These are phyloP conservation scores for Trichoderma koningii DNA, from an alignment of 2,329 filamentous ascomycete genomes.

Conservation along the genomic window DNA sequence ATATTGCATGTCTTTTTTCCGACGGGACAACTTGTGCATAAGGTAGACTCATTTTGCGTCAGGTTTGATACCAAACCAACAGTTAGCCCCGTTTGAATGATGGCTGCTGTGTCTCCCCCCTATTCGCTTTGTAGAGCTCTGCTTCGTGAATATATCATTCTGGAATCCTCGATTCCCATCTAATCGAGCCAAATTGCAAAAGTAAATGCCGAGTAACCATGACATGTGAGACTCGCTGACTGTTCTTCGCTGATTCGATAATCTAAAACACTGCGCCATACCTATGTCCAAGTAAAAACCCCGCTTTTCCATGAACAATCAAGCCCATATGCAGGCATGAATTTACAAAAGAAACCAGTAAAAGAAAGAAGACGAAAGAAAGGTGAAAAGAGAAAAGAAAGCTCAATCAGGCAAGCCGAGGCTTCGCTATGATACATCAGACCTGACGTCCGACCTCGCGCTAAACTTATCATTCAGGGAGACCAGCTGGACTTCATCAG, in stretches of 20 bases:
- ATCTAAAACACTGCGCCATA: not conserved
- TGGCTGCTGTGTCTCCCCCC: too few relatives aligned
- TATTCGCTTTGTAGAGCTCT: not conserved
- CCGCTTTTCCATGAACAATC: too few relatives aligned
- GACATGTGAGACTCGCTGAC: not conserved
- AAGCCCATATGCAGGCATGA: too few relatives aligned
- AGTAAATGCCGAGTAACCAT: not conserved
- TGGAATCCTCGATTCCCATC: not conserved
- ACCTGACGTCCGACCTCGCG: constrained; percentile 17
- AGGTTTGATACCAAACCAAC: not conserved
- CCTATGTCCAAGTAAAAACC: too few relatives aligned
- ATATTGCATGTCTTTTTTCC: not conserved
- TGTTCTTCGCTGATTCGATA: not conserved
- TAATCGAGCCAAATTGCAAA: not conserved
- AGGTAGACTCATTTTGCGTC: too few relatives aligned
- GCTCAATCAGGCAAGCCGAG: not conserved
- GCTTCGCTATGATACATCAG: constrained; percentile 9
- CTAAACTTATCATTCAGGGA: constrained; percentile 24
- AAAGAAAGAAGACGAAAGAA: not conserved
- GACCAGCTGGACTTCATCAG: constrained; percentile 26
- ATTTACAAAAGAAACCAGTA: not conserved
- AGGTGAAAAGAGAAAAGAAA: not conserved
- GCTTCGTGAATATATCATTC: not conserved
- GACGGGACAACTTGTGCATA: not conserved
- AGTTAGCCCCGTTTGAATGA: not conserved